Base-by-base conservation (phyloP, 805 yeast species). In the Danielozyma ontarioensis region DNA sequence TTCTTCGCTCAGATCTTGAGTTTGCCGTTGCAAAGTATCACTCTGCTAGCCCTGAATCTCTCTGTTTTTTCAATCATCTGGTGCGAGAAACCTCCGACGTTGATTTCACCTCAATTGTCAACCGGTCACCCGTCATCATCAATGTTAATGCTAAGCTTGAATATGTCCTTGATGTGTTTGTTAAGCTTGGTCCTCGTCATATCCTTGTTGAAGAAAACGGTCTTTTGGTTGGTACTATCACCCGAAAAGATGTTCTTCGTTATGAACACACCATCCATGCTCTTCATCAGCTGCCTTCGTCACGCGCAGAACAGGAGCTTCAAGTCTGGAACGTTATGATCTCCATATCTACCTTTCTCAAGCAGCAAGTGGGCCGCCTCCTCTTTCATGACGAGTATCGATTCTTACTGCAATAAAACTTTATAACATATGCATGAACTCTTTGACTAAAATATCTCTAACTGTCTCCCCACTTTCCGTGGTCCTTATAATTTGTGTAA, bases 381-480 rank as follows among this genome's bases (percentile, higher is more conserved):
- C 31, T 62, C 17, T 46, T 44, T 37, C 59, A 60, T 34, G 64
- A 59, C 39, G 59, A 57, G 29, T 43, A 40, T 28, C 40, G 60
- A 35, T 59, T 47, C 42, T 13, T 48, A 29, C 44, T 33, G 31
- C 22, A 28, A 21, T 13, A 12, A 4, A 19, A 29, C 3, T 11
- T n/a, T n/a, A n/a, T n/a, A n/a, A n/a, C n/a, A n/a, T n/a, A n/a
- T n/a, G n/a, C n/a, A n/a, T n/a, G n/a, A n/a, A n/a, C n/a, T n/a
- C n/a, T n/a, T n/a, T n/a, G n/a, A n/a, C n/a, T n/a, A n/a, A n/a
- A n/a, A n/a, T n/a, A n/a, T n/a, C n/a, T n/a, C n/a, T n/a, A n/a
- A n/a, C n/a, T n/a, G n/a, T 77, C 86, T 37, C 62, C 75, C 96
- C 96, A 89, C 55, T 83, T 84, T 31, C 95, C 96, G 39, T 68